Base-by-base conservation (phyloP, 768 basidiomycete species). In the Mycena crocata region DNA sequence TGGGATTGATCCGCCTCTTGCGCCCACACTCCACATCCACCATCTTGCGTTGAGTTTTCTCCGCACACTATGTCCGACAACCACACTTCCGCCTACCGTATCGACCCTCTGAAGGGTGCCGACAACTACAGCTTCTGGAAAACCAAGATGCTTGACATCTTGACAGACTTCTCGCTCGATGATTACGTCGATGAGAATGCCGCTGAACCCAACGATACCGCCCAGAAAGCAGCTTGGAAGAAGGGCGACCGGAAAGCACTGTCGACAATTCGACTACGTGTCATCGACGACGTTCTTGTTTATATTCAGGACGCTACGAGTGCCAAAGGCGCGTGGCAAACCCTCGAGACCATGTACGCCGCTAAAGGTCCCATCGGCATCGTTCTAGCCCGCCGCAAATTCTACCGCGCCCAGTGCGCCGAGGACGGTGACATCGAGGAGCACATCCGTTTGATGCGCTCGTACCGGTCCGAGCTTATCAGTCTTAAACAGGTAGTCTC, bases 341-440 rank as follows among this genome's bases (percentile, higher is more conserved):
- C 66, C 15, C 62, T 79, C 23, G 31, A n/a, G 17, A 61, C 50
- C 19, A 74, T 74, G 50, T 78, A 72, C 58, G 74, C 74, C 52
- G 50, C 71, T 21, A 57, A 68, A 39, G 77, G 77, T 12, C 64
- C 73, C 15, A 57, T 73, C 5, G 73, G 68, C 12, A 66, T 76
- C 23, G 55, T 76, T 17, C 57, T 59, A 6, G 51, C 66, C 0
- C 68, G 69, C 1, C 69, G 75, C 28, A 71, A 73, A 42, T 55
- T 78, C 42, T 72, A 67, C 46, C 54, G 66, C 7, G 52, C 70
- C 23, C 35, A 45, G 17, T 70, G 67, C 52, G 50, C 71, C 35
- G 77, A 78, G 13, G 75, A 64, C 24, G 65, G 67, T 23, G 71
- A 77, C 46, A 70, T 79, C 40, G 73, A 76, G 17, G 72, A 72